phyloP scores from a whole-genome alignment of 202 grass and related monocot genomes.

The Brachypodium distachyon region DNA sequence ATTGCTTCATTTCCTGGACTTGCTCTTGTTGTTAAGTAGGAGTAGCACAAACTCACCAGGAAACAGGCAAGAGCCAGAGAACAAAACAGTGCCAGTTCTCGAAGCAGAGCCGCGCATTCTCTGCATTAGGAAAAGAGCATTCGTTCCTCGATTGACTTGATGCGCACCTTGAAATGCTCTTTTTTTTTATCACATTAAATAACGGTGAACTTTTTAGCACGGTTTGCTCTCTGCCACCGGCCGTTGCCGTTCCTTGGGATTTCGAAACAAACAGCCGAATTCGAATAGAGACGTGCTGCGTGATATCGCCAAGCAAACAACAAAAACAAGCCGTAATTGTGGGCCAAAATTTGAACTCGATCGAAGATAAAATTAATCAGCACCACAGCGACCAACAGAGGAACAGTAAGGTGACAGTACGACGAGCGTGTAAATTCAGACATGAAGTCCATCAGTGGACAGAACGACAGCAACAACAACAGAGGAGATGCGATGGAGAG shows the following conservation, averaged over 20 bases:
- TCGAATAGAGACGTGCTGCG: neutral
- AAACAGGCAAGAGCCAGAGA: conserved; percentile 18
- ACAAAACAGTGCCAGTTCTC: conserved; percentile 22
- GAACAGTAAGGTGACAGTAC: no score
- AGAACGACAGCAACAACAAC: neutral
- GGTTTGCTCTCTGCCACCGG: conserved; percentile 15
- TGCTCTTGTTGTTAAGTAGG: neutral
- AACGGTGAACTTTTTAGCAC: neutral
- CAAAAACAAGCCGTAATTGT: neutral
- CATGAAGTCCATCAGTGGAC: neutral
- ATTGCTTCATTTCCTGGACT: neutral
- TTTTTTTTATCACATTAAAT: neutral
- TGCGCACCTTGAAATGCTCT: neutral
- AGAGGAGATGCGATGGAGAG: no score
- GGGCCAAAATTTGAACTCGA: neutral
- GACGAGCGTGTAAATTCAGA: neutral
- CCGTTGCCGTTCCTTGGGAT: neutral
- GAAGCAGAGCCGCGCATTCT: neutral
- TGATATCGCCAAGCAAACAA: no score
- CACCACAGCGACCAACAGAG: no score
- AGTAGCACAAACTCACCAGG: neutral
- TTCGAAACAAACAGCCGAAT: neutral
- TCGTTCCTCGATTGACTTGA: conserved; percentile 3
- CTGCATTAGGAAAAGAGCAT: neutral
- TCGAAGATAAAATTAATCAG: neutral